Conservation (phyloP, 306 rosid genomes). For the Lotus japonicus region DNA sequence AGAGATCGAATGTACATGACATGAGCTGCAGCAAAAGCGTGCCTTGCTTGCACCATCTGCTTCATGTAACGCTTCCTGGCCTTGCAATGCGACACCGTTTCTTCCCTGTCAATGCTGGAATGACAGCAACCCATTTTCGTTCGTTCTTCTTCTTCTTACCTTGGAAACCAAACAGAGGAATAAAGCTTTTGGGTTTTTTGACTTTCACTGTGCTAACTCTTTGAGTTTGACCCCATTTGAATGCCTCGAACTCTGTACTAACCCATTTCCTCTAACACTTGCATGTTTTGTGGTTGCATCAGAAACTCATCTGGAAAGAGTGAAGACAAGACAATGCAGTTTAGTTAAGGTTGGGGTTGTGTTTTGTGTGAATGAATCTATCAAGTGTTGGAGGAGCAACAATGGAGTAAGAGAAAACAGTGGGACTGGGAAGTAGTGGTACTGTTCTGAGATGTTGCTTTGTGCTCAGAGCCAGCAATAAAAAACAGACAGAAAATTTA, state of each 20-base stretch:
- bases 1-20: conserved; percentile 75
- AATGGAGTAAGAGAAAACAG: conserved; percentile 10
- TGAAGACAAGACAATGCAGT: neutral
- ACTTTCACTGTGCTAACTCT: neutral
- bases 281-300: neutral
- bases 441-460: conserved; percentile 35
- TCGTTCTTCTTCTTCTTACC: neutral
- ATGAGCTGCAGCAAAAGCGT: conserved; percentile 63
- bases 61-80: conserved; percentile 78
- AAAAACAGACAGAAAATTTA: conserved; percentile 16
- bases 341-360: neutral
- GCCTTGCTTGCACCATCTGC: conserved; percentile 69
- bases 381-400: conserved; percentile 10
- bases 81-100: conserved; percentile 67
- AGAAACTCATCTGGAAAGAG: neutral
- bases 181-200: neutral
- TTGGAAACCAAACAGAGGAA: neutral
- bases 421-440: neutral
- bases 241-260: neutral
- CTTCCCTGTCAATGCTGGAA: conserved; percentile 69
- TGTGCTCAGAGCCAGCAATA: conserved; percentile 52
- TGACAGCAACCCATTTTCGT: conserved; percentile 83
- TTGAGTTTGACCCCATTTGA: neutral
- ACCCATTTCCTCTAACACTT: neutral
- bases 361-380: too few species aligned